Conservation (phyloP, 345 rosid species). For the Sisymbrium altissimum region DNA sequence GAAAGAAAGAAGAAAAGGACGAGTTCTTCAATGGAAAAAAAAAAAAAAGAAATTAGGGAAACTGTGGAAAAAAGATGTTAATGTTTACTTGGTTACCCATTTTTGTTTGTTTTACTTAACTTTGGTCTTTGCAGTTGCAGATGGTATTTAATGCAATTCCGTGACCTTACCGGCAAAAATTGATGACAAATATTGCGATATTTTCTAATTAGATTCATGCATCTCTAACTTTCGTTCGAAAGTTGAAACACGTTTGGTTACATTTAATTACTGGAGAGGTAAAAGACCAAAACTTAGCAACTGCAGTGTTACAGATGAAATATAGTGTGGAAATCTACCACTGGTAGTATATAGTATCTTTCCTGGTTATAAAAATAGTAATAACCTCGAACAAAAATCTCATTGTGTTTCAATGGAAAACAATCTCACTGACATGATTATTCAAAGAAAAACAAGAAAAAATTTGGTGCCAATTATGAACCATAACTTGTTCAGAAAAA, state of each 20-base stretch:
- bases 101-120: slow-evolving; percentile 13
- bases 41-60: not conserved
- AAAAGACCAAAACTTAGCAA: not conserved
- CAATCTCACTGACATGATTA: not conserved
- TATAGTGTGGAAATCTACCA: not conserved
- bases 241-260: not conserved
- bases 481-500: not conserved
- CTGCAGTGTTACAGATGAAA: not conserved
- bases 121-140: too few species aligned
- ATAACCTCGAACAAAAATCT: not conserved
- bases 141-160: slow-evolving; percentile 20
- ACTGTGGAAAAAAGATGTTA: not conserved
- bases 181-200: not conserved
- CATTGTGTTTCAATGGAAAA: not conserved
- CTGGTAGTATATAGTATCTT: not conserved
- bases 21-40: not conserved
- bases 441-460: not conserved
- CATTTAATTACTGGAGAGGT: not conserved
- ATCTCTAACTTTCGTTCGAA: not conserved
- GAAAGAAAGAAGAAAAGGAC: slow-evolving; percentile 14
- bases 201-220: not conserved
- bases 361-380: not conserved
- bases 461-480: not conserved
- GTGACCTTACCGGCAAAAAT: slow-evolving; percentile 28
- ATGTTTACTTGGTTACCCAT: not conserved